Evolutionary conservation across 139 green algal species (phyloP), one percentile per base, ranked within the genome.

Genomic region (Micractinium conductrix): DNA sequence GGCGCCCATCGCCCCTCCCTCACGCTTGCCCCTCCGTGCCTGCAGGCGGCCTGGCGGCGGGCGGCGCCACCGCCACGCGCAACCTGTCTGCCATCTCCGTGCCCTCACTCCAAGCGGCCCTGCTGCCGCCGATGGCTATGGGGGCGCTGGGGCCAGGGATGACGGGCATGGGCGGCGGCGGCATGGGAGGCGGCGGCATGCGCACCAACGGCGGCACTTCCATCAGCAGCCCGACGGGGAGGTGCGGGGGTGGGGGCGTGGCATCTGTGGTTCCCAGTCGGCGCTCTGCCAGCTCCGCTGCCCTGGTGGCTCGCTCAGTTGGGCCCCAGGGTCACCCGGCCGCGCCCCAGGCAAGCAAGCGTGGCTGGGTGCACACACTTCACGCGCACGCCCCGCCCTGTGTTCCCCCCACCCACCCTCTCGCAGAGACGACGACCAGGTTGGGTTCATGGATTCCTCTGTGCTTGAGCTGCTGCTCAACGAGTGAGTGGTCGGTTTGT

Each of bases 391-490:
- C n/a, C n/a, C n/a, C n/a, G n/a, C n/a, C n/a, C n/a, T n/a, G n/a
- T n/a, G n/a, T n/a, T n/a, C n/a, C n/a, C n/a, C n/a, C n/a, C n/a
- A n/a, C n/a, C n/a, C n/a, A n/a, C n/a, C n/a, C n/a, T n/a, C n/a
- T n/a, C n/a, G n/a, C n/a, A n/a, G n/a, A n/a, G 70, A 38, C 35
- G 55, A 78, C 33, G 40, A 65, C 21, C 44, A 55, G 9, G 45
- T 67, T 8, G 74, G 74, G 43, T 84, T 88, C 55, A 42, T 88
- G 38, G 84, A 88, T 42, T 79, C 84, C 1, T 82, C 84, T 0
- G 62, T 88, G 69, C 69, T 88, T 55, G 84, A 88, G 84, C 53
- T 84, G 72, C 60, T 88, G 84, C 78, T 88, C 7, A 28, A 60
- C 33, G 84, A 88, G 80, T 85, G 80, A 85, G 80, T 45, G 19